Evolutionary conservation across 129 eudicot species (phyloP).

Genomic region (Pittosporum tobira): DNA sequence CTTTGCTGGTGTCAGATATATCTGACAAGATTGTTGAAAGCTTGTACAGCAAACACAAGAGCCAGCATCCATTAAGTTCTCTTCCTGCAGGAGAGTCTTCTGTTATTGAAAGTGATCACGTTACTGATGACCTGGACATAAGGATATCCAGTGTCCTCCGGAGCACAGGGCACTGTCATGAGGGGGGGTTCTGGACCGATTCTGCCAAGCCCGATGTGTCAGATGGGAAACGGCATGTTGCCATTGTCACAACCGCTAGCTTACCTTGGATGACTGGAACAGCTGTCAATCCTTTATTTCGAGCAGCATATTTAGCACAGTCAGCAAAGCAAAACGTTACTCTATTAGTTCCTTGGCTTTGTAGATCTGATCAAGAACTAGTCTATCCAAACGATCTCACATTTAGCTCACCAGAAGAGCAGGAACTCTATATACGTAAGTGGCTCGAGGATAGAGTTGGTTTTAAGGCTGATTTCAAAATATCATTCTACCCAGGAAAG

Average conservation of each 20-base stretch:
- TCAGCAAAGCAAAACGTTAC: conserved; percentile 74
- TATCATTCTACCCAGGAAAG: conserved; percentile 98
- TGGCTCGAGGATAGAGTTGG: conserved; percentile 97
- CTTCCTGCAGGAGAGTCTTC: conserved; percentile 50
- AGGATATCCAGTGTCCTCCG: conserved; percentile 85
- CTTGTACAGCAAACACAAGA: conserved; percentile 69
- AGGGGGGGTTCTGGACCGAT: conserved; percentile 71
- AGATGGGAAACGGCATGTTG: conserved; percentile 76
- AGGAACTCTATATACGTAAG: conserved; percentile 69
- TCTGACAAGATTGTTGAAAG: conserved; percentile 87
- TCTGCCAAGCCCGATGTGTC: conserved; percentile 28
- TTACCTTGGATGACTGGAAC: conserved; percentile 99
- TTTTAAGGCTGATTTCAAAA: conserved; percentile 79
- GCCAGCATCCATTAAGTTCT: conserved; percentile 47
- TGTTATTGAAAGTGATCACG: conserved; percentile 37
- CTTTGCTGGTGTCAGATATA: conserved; percentile 37
- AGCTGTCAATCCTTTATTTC: conserved; percentile 92
- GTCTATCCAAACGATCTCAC: conserved; percentile 89
- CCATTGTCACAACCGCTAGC: conserved; percentile 97
- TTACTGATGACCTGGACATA: conserved; percentile 66
- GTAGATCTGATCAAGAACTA: conserved; percentile 78
- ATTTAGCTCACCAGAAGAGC: conserved; percentile 84
- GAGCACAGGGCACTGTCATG: conserved; percentile 89
- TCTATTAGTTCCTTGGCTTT: conserved; percentile 93
- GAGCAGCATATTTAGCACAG: conserved; percentile 90